A percentile compares a stretch with the other conserved stretches of the same genome.
These are phyloP conservation scores for Parmales sp. DNA, from an alignment of 108 stramenopile species.

Conservation along the genomic window DNA sequence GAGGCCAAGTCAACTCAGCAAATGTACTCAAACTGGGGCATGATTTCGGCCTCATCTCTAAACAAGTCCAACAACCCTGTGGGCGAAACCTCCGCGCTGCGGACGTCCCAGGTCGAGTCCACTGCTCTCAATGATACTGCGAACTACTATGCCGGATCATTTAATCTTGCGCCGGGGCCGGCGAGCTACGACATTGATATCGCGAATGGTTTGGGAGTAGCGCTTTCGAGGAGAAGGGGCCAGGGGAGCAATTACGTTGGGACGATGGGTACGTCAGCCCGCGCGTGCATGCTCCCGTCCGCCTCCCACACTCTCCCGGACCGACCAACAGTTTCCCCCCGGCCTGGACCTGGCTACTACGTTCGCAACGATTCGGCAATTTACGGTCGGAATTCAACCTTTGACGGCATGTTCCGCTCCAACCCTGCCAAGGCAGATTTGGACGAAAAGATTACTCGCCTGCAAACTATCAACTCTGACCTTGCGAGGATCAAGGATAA, in stretches of 20 bases:
- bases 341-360: not conserved
- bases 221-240: not conserved
- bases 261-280: not conserved
- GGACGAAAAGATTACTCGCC: conserved; percentile 1
- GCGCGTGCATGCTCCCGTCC: not conserved
- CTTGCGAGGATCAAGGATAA: conserved; percentile 1
- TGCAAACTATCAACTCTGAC: conserved; percentile 5
- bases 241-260: not conserved
- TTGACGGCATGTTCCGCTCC: not conserved
- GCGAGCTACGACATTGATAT: not conserved
- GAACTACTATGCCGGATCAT: not conserved
- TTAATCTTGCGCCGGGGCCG: not conserved
- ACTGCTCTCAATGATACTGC: not conserved
- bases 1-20: no score
- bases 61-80: not conserved
- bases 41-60: not conserved
- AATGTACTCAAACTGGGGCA: not conserved
- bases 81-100: not conserved
- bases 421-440: conserved; percentile 8
- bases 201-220: not conserved
- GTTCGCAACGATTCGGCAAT: conserved; percentile 2
- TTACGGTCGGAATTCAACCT: not conserved
- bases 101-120: conserved; percentile 4
- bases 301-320: not conserved
- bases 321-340: not conserved